Evolutionary conservation across 2,329 filamentous ascomycete species (phyloP).

Genomic region (Aspergillus hortae): DNA sequence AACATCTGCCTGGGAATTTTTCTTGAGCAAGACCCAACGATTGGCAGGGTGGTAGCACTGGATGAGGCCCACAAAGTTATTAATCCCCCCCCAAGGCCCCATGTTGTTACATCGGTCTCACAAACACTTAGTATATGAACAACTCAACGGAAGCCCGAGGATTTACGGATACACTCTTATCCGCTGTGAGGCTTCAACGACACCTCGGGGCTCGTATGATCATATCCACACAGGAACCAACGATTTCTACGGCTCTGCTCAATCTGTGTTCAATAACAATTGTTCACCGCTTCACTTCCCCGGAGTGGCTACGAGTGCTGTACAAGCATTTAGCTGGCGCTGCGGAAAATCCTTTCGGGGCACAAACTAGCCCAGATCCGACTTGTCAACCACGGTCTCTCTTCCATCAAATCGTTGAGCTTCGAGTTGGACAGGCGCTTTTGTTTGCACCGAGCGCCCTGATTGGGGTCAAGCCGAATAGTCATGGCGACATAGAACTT

Average conservation of each 20-base stretch:
- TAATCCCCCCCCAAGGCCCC: not conserved
- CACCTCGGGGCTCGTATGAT: constrained; percentile 63
- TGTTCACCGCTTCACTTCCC: constrained; percentile 67
- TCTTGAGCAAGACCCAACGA: constrained; percentile 11
- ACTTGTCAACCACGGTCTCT: not conserved
- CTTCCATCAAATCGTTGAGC: constrained; percentile 3
- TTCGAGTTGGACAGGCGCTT: constrained; percentile 9
- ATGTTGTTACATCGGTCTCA: not conserved
- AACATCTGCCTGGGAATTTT: constrained; percentile 19
- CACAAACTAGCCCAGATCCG: not conserved
- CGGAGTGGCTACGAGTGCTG: constrained; percentile 54
- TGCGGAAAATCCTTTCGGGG: not conserved
- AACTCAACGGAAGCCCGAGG: constrained; percentile 10
- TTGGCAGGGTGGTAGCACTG: constrained; percentile 16
- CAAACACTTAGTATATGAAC: constrained; percentile 13
- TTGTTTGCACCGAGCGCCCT: constrained; percentile 7
- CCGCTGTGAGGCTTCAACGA: constrained; percentile 63
- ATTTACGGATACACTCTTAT: constrained; percentile 58
- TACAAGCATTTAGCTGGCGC: constrained; percentile 43
- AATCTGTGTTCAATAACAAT: constrained; percentile 66
- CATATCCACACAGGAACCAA: constrained; percentile 73
- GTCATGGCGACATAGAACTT: not conserved
- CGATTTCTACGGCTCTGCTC: constrained; percentile 61
- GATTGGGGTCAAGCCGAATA: not conserved
- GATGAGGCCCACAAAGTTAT: constrained; percentile 23